Evolutionary conservation across 495 filamentous ascomycete genomes (phyloP), one percentile per base, ranked within the genome.

Genomic region (Penicillium coprophilum): DNA sequence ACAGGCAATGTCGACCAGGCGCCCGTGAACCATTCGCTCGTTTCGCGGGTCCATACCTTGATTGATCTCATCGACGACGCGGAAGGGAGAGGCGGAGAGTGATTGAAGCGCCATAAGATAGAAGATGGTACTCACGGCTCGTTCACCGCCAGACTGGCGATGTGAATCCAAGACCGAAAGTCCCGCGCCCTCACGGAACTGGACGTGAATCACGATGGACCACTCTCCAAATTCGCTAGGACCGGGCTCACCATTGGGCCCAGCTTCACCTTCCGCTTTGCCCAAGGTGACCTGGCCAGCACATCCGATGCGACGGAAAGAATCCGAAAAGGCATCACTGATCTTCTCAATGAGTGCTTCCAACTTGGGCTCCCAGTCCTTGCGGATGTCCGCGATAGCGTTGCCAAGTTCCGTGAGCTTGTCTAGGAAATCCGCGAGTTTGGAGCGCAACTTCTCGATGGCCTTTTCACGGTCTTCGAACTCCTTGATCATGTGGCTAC

Each of bases 11-110:
- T 92, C 90, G 2, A 97, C 92, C 86, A 99, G 90, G 50, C 95
- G 87, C 64, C 91, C 90, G 72, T 99, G 94, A 12, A 97, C 95
- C 81, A 97, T 92, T 41, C 94, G 85, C 75, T 98, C 94, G 72
- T 98, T 98, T 43, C 95, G 85, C 21, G 95, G 93, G 72, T 98
- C 94, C 94, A 98, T 98, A 57, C 94, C 94, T 76, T 98, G 94
- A 64, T 98, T 98, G 76, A 98, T 98, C 73, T 98, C 94, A 74
- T 98, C 94, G 52, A 99, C 94, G 39, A 97, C 94, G 51, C 94
- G 92, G 86, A 99, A 99, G n/a, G 94, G 94, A 2, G 91, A 89
- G 59, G 90, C 90, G 4, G 94, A 92, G 61, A 97, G 86, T 17
- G 89, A 88, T 70, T 99, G 94, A 9, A 99, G 82, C 2, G 95